Percentiles rank a stretch among this genome's conserved stretches.
Conservation (phyloP, 2,329 filamentous ascomycete species). For the Trichoderma sp. region DNA sequence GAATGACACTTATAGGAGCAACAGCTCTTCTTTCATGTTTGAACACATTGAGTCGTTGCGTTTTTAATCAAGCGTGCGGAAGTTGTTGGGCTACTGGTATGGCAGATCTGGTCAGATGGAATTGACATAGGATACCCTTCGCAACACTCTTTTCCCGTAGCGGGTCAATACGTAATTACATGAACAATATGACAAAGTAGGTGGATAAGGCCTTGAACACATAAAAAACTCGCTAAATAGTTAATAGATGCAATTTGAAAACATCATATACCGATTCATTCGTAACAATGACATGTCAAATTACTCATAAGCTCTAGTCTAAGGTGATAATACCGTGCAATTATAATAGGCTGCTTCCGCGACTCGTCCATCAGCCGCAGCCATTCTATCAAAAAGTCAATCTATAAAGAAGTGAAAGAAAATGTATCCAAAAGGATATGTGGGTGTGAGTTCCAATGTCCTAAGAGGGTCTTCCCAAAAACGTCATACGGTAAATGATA, state of each 20-base stretch:
- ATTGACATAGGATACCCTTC: background rate
- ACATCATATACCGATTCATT: background rate
- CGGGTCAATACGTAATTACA: background rate
- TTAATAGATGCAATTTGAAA: too few relatives aligned
- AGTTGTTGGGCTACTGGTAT: too few relatives aligned
- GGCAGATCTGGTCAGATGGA: too few relatives aligned
- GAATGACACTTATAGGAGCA: constrained; percentile 46
- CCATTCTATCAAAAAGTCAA: background rate
- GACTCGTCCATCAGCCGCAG: background rate
- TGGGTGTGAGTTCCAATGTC: background rate
- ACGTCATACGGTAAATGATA: background rate
- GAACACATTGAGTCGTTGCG: constrained; percentile 34
- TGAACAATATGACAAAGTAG: background rate
- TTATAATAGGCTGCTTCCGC: background rate
- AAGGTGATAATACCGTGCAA: background rate
- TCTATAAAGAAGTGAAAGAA: constrained; percentile 1
- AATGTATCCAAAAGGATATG: background rate
- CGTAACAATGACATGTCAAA: constrained; percentile 1
- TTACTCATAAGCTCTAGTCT: constrained; percentile 5
- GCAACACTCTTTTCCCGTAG: background rate
- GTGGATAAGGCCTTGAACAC: background rate
- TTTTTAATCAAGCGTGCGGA: constrained; percentile 30
- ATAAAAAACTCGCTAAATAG: background rate
- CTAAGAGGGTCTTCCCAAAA: background rate
- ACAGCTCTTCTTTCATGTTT: constrained; percentile 37